Base-by-base conservation (phyloP, 768 basidiomycete genomes). In the Naganishia vishniacii region DNA sequence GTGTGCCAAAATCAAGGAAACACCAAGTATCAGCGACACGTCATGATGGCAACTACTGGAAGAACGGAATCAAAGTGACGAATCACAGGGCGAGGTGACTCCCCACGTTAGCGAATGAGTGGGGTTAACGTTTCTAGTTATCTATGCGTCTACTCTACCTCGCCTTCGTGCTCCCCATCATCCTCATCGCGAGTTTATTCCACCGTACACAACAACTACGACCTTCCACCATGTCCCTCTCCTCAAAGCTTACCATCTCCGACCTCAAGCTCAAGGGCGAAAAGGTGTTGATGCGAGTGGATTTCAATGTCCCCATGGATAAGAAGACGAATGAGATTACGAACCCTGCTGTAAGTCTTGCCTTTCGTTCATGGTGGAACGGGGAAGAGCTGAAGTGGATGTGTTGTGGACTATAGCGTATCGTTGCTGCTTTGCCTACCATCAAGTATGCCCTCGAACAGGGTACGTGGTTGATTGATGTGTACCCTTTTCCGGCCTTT, bases 401-500 rank as follows among this genome's bases (percentile, higher is more conserved):
- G 42, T 26, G 34, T 18, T 34, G 11, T 29, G 28, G 44, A 18
- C 66, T n/a, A 61, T 75, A 98, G 94, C 89, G 94, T 78, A 94
- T 99, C 80, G 88, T 93, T 51, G 94, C 93, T 29, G 94, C 94
- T 32, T 81, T 98, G 64, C 94, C 94, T 29, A 97, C 94, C 47
- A 89, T 99, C 75, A 84, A 88, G 78, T 91, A 92, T 80, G 91
- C 94, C 16, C 81, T 97, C 67, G 85, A 91, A 26, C 83, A 89
- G 66, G 90, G 93, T 85, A 65, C 64, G 79, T 70, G n/a, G n/a
- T n/a, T n/a, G n/a, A n/a, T n/a, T n/a, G n/a, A n/a, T n/a, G n/a
- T n/a, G n/a, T n/a, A n/a, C n/a, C n/a, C n/a, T n/a, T n/a, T n/a
- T n/a, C n/a, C 41, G 3, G 29, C 44, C 2, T 61, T 26, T 18